Percentiles rank a stretch among this genome's conserved stretches.
Evolutionary conservation across 1,284 basidiomycete species (phyloP).

Genomic region (Rhodotorula sp.): DNA sequence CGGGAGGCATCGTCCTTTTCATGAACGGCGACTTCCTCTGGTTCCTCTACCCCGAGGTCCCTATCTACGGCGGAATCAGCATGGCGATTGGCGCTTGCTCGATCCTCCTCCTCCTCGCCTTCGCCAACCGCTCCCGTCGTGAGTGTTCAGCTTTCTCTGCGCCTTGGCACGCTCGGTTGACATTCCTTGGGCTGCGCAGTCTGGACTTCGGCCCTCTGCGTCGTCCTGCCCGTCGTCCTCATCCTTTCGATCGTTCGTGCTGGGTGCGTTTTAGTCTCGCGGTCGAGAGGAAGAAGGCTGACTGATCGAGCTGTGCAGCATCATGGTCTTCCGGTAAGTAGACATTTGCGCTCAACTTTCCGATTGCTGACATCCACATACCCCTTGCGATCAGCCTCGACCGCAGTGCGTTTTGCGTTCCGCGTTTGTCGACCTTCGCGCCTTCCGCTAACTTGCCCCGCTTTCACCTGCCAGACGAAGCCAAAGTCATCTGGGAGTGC

Average conservation of each 20-base stretch:
- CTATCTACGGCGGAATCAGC: constrained; percentile 30
- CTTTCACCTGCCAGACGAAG: constrained; percentile 4
- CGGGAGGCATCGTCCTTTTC: constrained; percentile 30
- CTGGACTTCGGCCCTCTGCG: constrained; percentile 2
- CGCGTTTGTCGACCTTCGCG: no score
- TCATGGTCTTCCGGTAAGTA: constrained; percentile 24
- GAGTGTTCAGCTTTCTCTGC: neutral
- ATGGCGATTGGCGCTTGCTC: constrained; percentile 22
- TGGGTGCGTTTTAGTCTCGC: neutral
- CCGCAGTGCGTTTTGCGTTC: constrained; percentile 8
- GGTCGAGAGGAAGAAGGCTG: neutral
- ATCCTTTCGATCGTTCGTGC: constrained; percentile 23
- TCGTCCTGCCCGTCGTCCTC: constrained; percentile 21
- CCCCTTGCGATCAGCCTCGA: constrained; percentile 9
- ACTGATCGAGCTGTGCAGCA: neutral
- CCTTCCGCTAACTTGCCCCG: neutral
- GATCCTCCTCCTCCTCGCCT: constrained; percentile 19
- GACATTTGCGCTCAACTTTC: neutral
- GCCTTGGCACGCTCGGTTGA: neutral
- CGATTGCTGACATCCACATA: neutral
- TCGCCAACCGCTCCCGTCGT: constrained; percentile 24
- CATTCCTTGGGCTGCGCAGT: neutral
- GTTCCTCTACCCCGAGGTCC: constrained; percentile 10
- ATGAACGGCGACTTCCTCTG: constrained; percentile 28
- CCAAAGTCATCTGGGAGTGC: constrained; percentile 31